Conservation (phyloP, 257 asterid species). For the Solanum commersonii region DNA sequence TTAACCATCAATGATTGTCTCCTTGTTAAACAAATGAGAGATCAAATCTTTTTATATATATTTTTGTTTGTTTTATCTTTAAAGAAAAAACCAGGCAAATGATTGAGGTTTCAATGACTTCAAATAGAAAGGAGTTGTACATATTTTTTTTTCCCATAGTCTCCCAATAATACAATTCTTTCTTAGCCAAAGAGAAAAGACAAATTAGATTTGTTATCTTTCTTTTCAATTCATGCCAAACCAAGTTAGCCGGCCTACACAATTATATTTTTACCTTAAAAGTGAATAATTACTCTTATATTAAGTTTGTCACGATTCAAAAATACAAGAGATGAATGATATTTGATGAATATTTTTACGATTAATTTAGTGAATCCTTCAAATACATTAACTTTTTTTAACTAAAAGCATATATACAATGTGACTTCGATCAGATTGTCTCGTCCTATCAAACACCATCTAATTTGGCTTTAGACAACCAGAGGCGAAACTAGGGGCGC, state of each 20-base stretch:
- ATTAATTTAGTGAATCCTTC: not conserved
- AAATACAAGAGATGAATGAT: not conserved
- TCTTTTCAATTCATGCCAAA: not conserved
- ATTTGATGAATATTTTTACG: not conserved
- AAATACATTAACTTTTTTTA: not conserved
- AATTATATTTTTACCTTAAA: not conserved
- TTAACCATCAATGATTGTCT: not conserved
- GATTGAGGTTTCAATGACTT: not conserved
- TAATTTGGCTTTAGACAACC: not conserved
- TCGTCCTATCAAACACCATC: not conserved
- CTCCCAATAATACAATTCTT: not conserved
- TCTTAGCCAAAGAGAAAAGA: not conserved
- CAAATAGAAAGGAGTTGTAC: not conserved
- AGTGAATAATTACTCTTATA: not conserved
- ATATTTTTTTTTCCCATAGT: not conserved
- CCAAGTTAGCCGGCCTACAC: not conserved
- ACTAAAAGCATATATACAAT: not conserved
- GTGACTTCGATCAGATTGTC: not conserved
- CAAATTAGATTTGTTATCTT: not conserved
- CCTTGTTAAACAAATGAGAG: not conserved
- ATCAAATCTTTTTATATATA: not conserved
- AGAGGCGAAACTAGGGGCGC: not conserved
- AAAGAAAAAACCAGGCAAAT: not conserved
- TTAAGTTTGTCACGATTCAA: not conserved
- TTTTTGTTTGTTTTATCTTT: not conserved